phyloP scores from a whole-genome alignment of 2,329 filamentous ascomycete species.

The Huntiella bhutanensis region DNA sequence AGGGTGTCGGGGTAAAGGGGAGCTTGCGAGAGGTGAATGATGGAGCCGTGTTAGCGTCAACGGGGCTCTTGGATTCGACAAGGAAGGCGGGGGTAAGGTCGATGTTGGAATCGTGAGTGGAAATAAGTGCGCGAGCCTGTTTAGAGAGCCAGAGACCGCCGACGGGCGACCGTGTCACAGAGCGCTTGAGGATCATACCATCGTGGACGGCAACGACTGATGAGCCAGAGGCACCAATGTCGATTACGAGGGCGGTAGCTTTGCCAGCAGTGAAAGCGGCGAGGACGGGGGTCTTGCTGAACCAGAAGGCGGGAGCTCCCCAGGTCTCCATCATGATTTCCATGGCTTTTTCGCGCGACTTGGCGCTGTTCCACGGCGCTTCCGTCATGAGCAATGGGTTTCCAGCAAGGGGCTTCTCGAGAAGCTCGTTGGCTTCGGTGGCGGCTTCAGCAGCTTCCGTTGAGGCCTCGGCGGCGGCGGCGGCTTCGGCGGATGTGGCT shows the following conservation, averaged over 20 bases:
- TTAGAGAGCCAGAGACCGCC: constrained; percentile 80
- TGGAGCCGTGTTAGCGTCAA: constrained; percentile 67
- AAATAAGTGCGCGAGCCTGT: constrained; percentile 70
- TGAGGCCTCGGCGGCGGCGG: constrained; percentile 4
- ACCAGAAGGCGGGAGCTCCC: constrained; percentile 87
- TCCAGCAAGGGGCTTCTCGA: constrained; percentile 71
- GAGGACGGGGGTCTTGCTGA: constrained; percentile 74
- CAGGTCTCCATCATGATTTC: constrained; percentile 96
- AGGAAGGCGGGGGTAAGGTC: constrained; percentile 71
- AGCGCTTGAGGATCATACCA: constrained; percentile 82
- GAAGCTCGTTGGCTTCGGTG: constrained; percentile 16
- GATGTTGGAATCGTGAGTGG: constrained; percentile 39
- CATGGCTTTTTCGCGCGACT: constrained; percentile 81
- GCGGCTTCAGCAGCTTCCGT: constrained; percentile 13
- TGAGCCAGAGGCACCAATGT: constrained; percentile 74
- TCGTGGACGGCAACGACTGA: constrained; percentile 86
- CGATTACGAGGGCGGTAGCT: constrained; percentile 77
- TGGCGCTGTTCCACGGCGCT: constrained; percentile 75
- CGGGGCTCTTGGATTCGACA: constrained; percentile 69
- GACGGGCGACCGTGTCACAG: constrained; percentile 65
- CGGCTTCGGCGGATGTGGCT: neutral
- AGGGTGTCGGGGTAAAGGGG: constrained; percentile 38
- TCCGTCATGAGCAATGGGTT: constrained; percentile 88
- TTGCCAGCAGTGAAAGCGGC: constrained; percentile 86
- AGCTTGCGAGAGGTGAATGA: constrained; percentile 61